Evolutionary conservation across 306 rosid species (phyloP), one percentile per base, ranked within the genome.

Genomic region (Begonia loranthoides): DNA sequence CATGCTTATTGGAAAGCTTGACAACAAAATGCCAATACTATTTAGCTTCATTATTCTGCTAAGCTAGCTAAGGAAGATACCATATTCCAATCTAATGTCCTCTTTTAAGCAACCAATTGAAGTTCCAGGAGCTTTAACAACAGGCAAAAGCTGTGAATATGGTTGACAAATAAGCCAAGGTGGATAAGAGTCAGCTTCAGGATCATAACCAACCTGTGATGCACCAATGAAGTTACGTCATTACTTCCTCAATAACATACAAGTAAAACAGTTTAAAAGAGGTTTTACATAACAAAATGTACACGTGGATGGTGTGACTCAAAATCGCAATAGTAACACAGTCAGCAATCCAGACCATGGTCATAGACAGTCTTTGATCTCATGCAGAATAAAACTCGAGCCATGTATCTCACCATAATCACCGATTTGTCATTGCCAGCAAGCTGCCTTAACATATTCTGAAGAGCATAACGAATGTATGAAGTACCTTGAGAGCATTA

Each of bases 181-280:
- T 52, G 97, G 93, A 65, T 84, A 84, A 17, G 97, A 68, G 12
- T 81, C 97, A 50, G 71, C 62, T 70, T 74, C 95, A 49, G 97
- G 95, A 81, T 89, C 97, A 68, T 89, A 88, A 49, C 97, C 97
- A 56, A 84, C 95, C 97, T 88, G 73, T 41, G 65, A 55, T 64
- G 66, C 55, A 66, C 46, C 46, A 13, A 43, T 34, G 55, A 11
- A 21, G 4, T 28, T 28, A 28, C 34, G 7, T 1, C 4, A 0
- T 28, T 28, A 28, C 34, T 28, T 28, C 34, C n/a, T n/a, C n/a
- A n/a, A n/a, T n/a, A n/a, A n/a, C n/a, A n/a, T n/a, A n/a, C n/a
- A n/a, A n/a, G n/a, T n/a, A n/a, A n/a, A n/a, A n/a, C n/a, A n/a
- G n/a, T n/a, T n/a, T n/a, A n/a, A n/a, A n/a, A n/a, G n/a, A n/a